These are phyloP conservation scores for Lentinula guzmanii DNA, from an alignment of 768 basidiomycete species.

Conservation along the genomic window DNA sequence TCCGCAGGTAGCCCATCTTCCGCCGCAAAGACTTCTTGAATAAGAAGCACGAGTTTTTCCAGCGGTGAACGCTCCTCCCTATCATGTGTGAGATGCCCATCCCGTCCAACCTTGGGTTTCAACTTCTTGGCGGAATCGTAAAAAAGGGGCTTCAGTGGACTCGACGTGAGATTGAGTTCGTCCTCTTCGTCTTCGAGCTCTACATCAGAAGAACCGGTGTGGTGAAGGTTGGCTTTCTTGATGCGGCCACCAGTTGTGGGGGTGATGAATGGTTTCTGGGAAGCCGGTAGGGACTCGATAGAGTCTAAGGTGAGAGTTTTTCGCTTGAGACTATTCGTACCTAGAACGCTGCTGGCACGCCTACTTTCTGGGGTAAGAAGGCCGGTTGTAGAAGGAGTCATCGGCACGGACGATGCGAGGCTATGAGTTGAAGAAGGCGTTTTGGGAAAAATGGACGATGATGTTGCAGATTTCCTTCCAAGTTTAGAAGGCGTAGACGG, in stretches of 20 bases:
- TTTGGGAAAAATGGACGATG: neutral
- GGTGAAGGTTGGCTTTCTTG: neutral
- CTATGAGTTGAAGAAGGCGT: constrained; percentile 4
- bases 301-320: constrained; percentile 35
- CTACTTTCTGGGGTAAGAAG: constrained; percentile 10
- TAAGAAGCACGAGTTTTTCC: constrained; percentile 68
- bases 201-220: neutral
- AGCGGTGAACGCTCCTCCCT: constrained; percentile 72
- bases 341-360: neutral
- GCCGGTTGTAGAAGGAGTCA: constrained; percentile 20
- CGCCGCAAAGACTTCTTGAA: constrained; percentile 84
- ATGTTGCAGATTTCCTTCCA: neutral
- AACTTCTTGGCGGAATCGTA: neutral
- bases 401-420: constrained; percentile 12
- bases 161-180: constrained; percentile 6
- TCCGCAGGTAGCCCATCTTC: constrained; percentile 68
- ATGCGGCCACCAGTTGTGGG: constrained; percentile 23
- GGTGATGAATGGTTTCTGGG: constrained; percentile 24
- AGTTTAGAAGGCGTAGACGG: constrained; percentile 11
- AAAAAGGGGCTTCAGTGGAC: constrained; percentile 4
- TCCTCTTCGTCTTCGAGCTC: constrained; percentile 3
- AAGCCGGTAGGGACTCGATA: constrained; percentile 30
- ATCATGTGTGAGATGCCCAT: constrained; percentile 44
- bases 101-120: constrained; percentile 9
- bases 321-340: neutral